Percentiles rank a stretch among this genome's conserved stretches.
Evolutionary conservation across 2,329 filamentous ascomycete species (phyloP).

Genomic region (Hyphodiscus sp.): DNA sequence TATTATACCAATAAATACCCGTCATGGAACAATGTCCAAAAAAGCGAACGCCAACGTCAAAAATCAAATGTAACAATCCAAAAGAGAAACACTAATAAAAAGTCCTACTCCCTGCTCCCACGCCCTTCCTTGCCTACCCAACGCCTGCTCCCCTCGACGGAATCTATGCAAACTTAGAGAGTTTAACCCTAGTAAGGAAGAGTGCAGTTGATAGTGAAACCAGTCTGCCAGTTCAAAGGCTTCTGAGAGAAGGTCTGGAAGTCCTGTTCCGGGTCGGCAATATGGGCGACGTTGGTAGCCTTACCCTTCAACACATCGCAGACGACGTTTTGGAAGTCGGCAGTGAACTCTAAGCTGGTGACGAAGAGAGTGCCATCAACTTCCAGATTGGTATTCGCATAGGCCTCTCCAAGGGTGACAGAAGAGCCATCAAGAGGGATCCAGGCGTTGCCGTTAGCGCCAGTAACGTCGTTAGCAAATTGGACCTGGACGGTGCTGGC

Average conservation of each 20-base stretch:
- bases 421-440: slow-evolving; percentile 7
- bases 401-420: slow-evolving; percentile 6
- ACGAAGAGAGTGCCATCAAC: slow-evolving; percentile 5
- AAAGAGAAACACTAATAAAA: too few relatives aligned
- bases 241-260: slow-evolving; percentile 9
- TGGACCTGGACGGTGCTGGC: slow-evolving; percentile 3
- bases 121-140: too few relatives aligned
- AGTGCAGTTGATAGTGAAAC: slow-evolving; percentile 7
- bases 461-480: slow-evolving; percentile 9
- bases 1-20: too few relatives aligned
- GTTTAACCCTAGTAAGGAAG: too few relatives aligned
- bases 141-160: too few relatives aligned
- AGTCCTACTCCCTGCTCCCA: too few relatives aligned
- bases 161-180: too few relatives aligned
- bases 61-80: too few relatives aligned
- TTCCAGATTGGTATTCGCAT: slow-evolving; percentile 5
- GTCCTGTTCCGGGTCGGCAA: slow-evolving; percentile 4
- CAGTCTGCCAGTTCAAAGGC: slow-evolving; percentile 8
- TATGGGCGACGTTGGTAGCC: slow-evolving; percentile 4
- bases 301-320: slow-evolving; percentile 6
- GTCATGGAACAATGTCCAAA: too few relatives aligned
- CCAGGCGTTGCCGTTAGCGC: slow-evolving; percentile 5
- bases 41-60: too few relatives aligned
- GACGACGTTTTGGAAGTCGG: slow-evolving; percentile 6
- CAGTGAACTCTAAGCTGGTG: slow-evolving; percentile 10